phyloP scores from a whole-genome alignment of 106 monocot species.

The Dendrobium nobile region DNA sequence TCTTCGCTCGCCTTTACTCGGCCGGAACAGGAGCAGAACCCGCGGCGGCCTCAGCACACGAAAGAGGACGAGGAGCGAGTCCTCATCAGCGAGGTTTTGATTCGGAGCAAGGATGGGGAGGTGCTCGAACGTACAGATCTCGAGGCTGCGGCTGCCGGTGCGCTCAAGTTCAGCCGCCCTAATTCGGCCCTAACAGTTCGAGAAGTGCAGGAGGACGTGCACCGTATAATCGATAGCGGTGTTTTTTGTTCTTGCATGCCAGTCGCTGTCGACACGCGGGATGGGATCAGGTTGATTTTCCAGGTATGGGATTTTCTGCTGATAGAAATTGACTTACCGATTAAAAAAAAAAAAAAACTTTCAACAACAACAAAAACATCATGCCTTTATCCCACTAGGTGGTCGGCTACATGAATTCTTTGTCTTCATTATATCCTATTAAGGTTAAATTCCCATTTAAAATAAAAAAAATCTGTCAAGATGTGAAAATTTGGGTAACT shows the following conservation, averaged over 20 bases:
- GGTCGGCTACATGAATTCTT: no score
- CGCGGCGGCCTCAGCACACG: slow-evolving; percentile 18
- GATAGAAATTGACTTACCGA: neutral
- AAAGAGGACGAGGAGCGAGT: slow-evolving; percentile 75
- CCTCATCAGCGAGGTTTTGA: slow-evolving; percentile 85
- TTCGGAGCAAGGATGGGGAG: slow-evolving; percentile 90
- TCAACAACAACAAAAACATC: no score
- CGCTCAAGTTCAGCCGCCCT: slow-evolving; percentile 65
- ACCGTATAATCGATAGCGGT: slow-evolving; percentile 73
- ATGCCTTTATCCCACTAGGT: no score
- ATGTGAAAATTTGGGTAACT: neutral
- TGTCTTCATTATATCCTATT: no score
- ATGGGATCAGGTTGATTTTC: slow-evolving; percentile 81
- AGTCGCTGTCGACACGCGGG: slow-evolving; percentile 85
- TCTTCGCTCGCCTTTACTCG: slow-evolving; percentile 9
- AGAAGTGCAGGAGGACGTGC: slow-evolving; percentile 97
- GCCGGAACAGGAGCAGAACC: slow-evolving; percentile 15
- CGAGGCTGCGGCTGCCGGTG: slow-evolving; percentile 52
- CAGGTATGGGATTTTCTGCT: slow-evolving; percentile 44
- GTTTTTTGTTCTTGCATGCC: slow-evolving; percentile 84
- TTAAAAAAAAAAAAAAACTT: no score
- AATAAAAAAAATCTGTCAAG: neutral
- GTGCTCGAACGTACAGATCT: slow-evolving; percentile 67
- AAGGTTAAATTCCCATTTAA: no score
- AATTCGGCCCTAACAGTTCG: slow-evolving; percentile 80